These are phyloP conservation scores for Russula foetens DNA, from an alignment of 768 basidiomycete genomes.

Conservation along the genomic window DNA sequence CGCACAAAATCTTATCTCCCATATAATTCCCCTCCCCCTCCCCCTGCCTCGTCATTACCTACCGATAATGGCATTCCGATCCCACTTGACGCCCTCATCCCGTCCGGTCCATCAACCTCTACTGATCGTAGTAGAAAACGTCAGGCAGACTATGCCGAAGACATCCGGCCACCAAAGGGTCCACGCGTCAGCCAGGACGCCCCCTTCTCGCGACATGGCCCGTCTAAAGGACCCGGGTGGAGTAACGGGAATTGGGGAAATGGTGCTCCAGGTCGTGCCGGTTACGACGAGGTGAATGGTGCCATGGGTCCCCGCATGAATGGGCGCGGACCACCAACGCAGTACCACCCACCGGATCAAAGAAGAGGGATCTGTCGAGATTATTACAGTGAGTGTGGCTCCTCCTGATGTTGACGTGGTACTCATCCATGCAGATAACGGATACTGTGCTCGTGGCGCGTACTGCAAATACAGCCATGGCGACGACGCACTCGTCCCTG, in stretches of 20 bases:
- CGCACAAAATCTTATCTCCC: constrained; percentile 82
- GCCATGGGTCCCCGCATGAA: constrained; percentile 22
- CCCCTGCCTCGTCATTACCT: constrained; percentile 28
- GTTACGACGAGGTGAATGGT: constrained; percentile 25
- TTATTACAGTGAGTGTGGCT: constrained; percentile 70
- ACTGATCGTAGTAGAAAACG: constrained; percentile 59
- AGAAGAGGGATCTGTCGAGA: constrained; percentile 79
- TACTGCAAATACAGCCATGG: constrained; percentile 91
- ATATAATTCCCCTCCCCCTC: constrained; percentile 40
- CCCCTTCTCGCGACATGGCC: constrained; percentile 56
- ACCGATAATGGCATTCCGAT: constrained; percentile 70
- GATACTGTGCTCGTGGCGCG: constrained; percentile 83
- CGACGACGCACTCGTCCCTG: constrained; percentile 75
- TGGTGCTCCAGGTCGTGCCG: constrained; percentile 23
- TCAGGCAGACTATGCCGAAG: constrained; percentile 51
- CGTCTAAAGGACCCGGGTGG: constrained; percentile 32
- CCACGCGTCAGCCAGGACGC: constrained; percentile 56
- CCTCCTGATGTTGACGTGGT: constrained; percentile 1
- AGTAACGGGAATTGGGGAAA: constrained; percentile 28
- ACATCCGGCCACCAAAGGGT: constrained; percentile 57
- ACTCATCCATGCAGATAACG: constrained; percentile 52
- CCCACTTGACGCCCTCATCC: constrained; percentile 58
- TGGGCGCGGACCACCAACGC: constrained; percentile 19
- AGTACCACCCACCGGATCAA: constrained; percentile 65
- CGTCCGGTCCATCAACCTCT: constrained; percentile 35